Evolutionary conservation across 1,284 basidiomycete species (phyloP), one percentile per base, ranked within the genome.

Genomic region (Coriolopsis trogii): DNA sequence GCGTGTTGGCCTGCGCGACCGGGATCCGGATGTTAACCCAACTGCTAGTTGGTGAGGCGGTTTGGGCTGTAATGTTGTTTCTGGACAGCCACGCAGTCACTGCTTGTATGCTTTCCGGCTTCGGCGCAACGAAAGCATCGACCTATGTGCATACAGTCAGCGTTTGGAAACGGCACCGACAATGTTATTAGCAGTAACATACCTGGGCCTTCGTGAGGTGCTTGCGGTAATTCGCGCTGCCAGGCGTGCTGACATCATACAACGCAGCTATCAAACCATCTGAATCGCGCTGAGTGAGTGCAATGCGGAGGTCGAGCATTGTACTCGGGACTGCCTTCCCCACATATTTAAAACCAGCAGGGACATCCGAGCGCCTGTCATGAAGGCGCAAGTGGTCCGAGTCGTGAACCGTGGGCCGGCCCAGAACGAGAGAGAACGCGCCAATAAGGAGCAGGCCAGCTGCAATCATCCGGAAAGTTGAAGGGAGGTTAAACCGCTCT

Each of bases 211-310:
- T 82, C 47, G 82, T 78, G 41, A 89, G 65, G 63, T 89, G 79
- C 23, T 78, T 70, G 0, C 87, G 86, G 62, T 90, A 91, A 15
- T 58, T 53, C 9, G 56, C 44, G 41, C 58, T 67, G 6, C 51
- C 51, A 2, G 68, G 28, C 0, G 54, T 58, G 61, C 85, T 87
- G 25, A 88, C 74, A 65, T 87, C 81, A 60, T 77, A 81, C 3
- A 90, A 69, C 45, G 82, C 78, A 38, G 76, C 61, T 62, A 89
- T 81, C 52, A 90, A 68, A 26, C 68, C 64, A 23, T 68, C 56
- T 56, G 88, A 82, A 58, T 84, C 76, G n/a, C 77, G 72, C 61
- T 88, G 87, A 2, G 76, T 75, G 18, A 91, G 77, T 12, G 76
- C 84, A 56, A 89, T 81, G 38, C 80, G 79, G 41, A 86, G 76